Base-by-base conservation (phyloP, 352 stramenopile species). In the Phytopythium delawarense region DNA sequence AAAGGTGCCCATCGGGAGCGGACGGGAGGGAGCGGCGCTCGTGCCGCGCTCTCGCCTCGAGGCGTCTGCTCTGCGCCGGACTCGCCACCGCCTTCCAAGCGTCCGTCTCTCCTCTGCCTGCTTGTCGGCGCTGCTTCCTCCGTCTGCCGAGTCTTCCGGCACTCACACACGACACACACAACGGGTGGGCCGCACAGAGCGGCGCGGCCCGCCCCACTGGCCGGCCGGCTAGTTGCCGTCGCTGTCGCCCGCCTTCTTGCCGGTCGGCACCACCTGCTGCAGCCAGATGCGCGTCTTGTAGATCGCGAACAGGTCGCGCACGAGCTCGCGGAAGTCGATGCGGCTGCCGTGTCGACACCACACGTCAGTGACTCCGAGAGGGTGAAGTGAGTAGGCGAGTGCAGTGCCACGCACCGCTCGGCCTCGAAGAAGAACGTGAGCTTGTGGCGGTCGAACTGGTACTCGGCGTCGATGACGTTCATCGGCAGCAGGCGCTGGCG, bases 201-300 rank as follows among this genome's bases (percentile, higher is more conserved):
- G 9, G 37, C 16, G 28, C 28, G 28, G 28, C 7, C 9, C 35
- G 12, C 35, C 35, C 35, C 35, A 15, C 35, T 40, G 35, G 12
- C 35, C 54, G 39, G 2, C 39, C 13, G 28, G 34, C 71, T 88
- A 87, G 52, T 84, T 85, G 37, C 70, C 39, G 35, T 93, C 81
- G n/a, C 69, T 59, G 40, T 91, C 79, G 65, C 71, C 74, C 46
- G 73, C 45, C 65, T 92, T 91, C 69, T 92, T 94, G 35, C 81
- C 81, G 18, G 64, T 76, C 9, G 85, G 81, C 35, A 94, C 77
- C 45, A 99, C 81, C 75, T 99, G 96, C 74, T 99, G 93, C 67
- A 99, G 94, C 97, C 97, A 99, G 64, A 99, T 99, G 62, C 96
- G 84, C 51, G 96, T 99, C 81, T 99, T 99, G 79, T 99, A 99